Evolutionary conservation across 1,139 yeast species (phyloP).

Genomic region (Candida sp.): DNA sequence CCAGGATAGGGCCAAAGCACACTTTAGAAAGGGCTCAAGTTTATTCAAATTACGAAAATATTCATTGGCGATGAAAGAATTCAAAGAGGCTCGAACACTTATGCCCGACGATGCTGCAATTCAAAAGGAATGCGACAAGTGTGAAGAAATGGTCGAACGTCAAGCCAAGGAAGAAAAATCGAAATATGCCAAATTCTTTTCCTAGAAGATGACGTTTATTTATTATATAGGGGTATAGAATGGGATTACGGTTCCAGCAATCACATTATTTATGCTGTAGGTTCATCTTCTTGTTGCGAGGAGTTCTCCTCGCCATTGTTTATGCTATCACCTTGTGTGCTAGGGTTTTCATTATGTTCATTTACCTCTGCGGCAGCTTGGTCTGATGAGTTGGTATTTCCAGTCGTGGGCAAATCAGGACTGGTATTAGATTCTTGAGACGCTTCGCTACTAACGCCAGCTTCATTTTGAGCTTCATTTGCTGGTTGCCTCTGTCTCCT

Average conservation of each 20-base stretch:
- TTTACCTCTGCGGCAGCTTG: too few species aligned
- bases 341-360: too few species aligned
- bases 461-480: slow-evolving; percentile 5
- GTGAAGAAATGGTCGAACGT: slow-evolving; percentile 34
- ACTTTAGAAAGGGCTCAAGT: slow-evolving; percentile 59
- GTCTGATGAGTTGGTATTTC: too few species aligned
- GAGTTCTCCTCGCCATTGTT: too few species aligned
- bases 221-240: neutral
- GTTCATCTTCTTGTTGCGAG: too few species aligned
- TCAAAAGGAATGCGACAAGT: slow-evolving; percentile 35
- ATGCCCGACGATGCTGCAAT: slow-evolving; percentile 53
- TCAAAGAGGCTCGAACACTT: slow-evolving; percentile 39
- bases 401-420: too few species aligned
- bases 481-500: slow-evolving; percentile 12
- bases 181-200: slow-evolving; percentile 57
- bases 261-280: too few species aligned
- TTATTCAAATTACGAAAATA: slow-evolving; percentile 38
- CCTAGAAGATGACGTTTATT: slow-evolving; percentile 2
- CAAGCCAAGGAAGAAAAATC: slow-evolving; percentile 49
- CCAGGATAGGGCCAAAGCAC: slow-evolving; percentile 58
- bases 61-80: slow-evolving; percentile 47
- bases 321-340: too few species aligned
- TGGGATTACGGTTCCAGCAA: too few species aligned
- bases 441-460: slow-evolving; percentile 7
- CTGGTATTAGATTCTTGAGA: too few species aligned